Percentiles rank a stretch among this genome's conserved stretches.
These are phyloP conservation scores for Micromonas pusilla DNA, from an alignment of 139 green algal species.

Conservation along the genomic window DNA sequence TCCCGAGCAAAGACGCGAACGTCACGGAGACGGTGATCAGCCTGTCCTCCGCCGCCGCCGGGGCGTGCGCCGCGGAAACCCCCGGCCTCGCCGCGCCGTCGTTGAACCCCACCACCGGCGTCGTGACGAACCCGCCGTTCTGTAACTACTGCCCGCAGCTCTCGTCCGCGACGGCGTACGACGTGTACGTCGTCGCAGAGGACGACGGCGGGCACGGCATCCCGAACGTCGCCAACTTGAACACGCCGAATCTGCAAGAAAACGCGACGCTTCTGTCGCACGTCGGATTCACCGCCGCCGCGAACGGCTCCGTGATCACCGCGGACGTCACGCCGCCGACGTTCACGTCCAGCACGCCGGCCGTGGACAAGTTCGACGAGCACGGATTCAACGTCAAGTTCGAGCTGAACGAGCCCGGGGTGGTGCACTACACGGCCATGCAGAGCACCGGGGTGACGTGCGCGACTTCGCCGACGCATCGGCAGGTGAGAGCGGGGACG, in stretches of 20 bases:
- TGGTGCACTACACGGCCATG: neutral
- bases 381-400: neutral
- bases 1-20: neutral
- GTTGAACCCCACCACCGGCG: too few species aligned
- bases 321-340: conserved; percentile 7
- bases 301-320: neutral
- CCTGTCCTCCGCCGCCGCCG: too few species aligned
- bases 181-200: conserved; percentile 20
- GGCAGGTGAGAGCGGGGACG: neutral
- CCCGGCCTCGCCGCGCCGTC: too few species aligned
- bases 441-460: neutral
- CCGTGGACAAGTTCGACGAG: neutral
- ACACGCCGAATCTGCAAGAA: neutral
- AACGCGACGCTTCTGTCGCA: neutral
- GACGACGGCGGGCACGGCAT: conserved; percentile 21
- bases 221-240: neutral
- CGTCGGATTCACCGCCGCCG: neutral
- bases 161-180: conserved; percentile 5
- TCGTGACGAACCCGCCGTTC: neutral
- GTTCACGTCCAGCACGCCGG: neutral
- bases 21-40: neutral
- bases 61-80: neutral
- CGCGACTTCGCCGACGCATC: neutral
- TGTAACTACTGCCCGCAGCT: conserved; percentile 5
- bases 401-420: conserved; percentile 5